phyloP scores from a whole-genome alignment of 1,284 basidiomycete genomes.

The Rhodotorula sp. region DNA sequence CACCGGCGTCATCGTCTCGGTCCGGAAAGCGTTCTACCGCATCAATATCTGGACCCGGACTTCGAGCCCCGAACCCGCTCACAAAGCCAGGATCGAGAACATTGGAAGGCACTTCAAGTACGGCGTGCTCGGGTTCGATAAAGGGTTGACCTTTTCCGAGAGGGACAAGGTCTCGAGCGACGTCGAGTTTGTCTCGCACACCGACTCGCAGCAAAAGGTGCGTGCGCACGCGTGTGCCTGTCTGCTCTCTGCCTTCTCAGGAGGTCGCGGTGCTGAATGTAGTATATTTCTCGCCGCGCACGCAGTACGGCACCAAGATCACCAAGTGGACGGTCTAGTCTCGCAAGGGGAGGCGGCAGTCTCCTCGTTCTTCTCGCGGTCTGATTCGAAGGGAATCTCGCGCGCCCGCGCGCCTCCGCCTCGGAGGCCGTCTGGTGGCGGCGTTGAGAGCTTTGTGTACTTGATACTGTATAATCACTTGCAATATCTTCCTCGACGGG shows the following conservation, averaged over 20 bases:
- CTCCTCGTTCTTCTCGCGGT: background rate
- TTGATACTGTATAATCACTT: too few relatives aligned
- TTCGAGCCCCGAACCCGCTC: slow-evolving; percentile 12
- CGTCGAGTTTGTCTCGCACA: slow-evolving; percentile 90
- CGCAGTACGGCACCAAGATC: slow-evolving; percentile 30
- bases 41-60: slow-evolving; percentile 92
- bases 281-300: background rate
- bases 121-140: slow-evolving; percentile 66
- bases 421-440: too few relatives aligned
- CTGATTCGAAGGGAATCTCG: background rate
- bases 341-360: background rate
- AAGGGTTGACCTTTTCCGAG: slow-evolving; percentile 57
- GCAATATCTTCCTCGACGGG: background rate
- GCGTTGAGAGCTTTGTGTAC: too few relatives aligned
- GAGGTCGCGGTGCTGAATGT: background rate
- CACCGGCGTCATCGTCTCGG: slow-evolving; percentile 92
- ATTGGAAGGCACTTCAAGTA: slow-evolving; percentile 86
- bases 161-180: slow-evolving; percentile 68
- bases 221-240: background rate
- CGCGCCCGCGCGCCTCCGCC: background rate
- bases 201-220: slow-evolving; percentile 90
- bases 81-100: slow-evolving; percentile 69
- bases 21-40: slow-evolving; percentile 92
- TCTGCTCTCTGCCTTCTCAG: background rate
- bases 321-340: slow-evolving; percentile 24